These are phyloP conservation scores for Daucus carota DNA, from an alignment of 129 eudicot species.

Conservation along the genomic window DH1_v3.0 NC_030385.2:38699001-38699500, in stretches of 20 bases:
- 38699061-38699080: conserved; percentile 83
- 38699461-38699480: conserved; percentile 8
- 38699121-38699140: conserved; percentile 45
- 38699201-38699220: conserved; percentile 20
- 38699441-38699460: conserved; percentile 8
- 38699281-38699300: conserved; percentile 58
- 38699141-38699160: conserved; percentile 19
- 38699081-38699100: conserved; percentile 80
- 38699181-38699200: conserved; percentile 57
- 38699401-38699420: conserved; percentile 18
- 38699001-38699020: conserved; percentile 36
- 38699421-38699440: conserved; percentile 15
- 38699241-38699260: conserved; percentile 11
- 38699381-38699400: conserved; percentile 34
- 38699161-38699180: conserved; percentile 20
- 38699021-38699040: conserved; percentile 79
- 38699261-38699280: conserved; percentile 39
- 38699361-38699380: conserved; percentile 47
- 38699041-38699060: conserved; percentile 78
- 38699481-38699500: conserved; percentile 28
- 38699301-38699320: conserved; percentile 50
- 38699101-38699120: conserved; percentile 95
- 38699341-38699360: conserved; percentile 61
- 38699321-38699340: conserved; percentile 86
- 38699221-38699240: conserved; percentile 18